Evolutionary conservation across 257 asterid genomes (phyloP), one percentile per base, ranked within the genome.

Genomic region (Salvia hispanica): DNA sequence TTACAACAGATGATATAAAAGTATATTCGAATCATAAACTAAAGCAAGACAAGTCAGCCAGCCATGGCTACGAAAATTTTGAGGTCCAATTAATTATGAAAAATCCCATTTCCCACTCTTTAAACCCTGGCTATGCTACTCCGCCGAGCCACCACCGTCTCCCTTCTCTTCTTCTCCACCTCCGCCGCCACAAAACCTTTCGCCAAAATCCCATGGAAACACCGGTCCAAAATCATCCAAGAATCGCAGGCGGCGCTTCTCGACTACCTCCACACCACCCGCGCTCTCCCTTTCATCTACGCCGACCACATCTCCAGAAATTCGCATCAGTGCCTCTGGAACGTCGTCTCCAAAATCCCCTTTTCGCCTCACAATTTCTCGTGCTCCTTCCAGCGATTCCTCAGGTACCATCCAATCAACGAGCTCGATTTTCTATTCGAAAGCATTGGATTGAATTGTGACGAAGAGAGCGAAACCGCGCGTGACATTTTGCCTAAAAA

Each of bases 331-430:
- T 81, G 78, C 18, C 89, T 87, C 70, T 77, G 66, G 48, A 68
- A 43, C 42, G 54, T 79, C 45, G 80, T 73, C 37, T 74, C 89
- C 33, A 62, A 74, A 40, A 66, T 87, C 9, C 80, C 83, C 28
- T 87, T 83, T 52, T 72, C 80, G 2, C 67, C 72, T 12, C 33
- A 71, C 4, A 54, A 45, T 8, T 87, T 77, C 31, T 36, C 56
- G 33, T 42, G 53, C 75, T 73, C 84, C 0, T 46, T 87, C 57
- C 80, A 53, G 67, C 76, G 86, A 36, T 84, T 73, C 45, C 82
- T 87, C 73, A 81, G 89, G 91, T 87, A 87, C 72, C 84, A 87
- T 33, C 95, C 95, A 4, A 66, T 87, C 76, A 83, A 83, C 78
- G 95, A 87, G 46, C 71, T 87, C 70, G 89, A 85, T 0, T 82